Base-by-base conservation (phyloP, 2,329 filamentous ascomycete species). In the Botryotinia globosa region DNA sequence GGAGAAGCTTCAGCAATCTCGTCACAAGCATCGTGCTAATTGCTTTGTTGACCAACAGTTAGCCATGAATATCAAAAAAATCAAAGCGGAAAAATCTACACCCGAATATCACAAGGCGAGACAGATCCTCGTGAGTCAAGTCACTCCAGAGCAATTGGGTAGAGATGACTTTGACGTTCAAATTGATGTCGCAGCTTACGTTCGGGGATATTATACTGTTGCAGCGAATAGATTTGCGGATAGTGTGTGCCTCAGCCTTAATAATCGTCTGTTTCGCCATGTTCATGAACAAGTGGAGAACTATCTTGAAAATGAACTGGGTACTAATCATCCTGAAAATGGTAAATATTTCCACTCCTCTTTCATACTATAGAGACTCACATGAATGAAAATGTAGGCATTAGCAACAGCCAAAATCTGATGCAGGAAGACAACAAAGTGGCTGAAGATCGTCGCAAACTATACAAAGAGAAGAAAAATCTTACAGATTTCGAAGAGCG, bases 121-220 rank as follows among this genome's bases (percentile, higher is more conserved):
- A n/a, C n/a, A n/a, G n/a, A n/a, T n/a, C n/a, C n/a, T n/a, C n/a
- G n/a, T n/a, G n/a, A n/a, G n/a, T n/a, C n/a, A n/a, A n/a, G n/a
- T n/a, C n/a, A n/a, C n/a, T n/a, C n/a, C n/a, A n/a, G n/a, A n/a
- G n/a, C n/a, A n/a, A n/a, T n/a, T n/a, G n/a, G n/a, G n/a, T n/a
- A 79, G 83, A 0, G 91, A 94, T 76, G 0, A 1, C 0, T 48
- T 48, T 12, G 22, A 83, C 84, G 0, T 93, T 88, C 76, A 93
- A 78, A 80, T 94, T 0, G 83, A 86, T 14, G 87, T 91, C 0
- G 87, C 91, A 0, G 85, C 89, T 0, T 88, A 89, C 6, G 85
- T 92, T 62, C 84, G 90, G 0, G 90, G 87, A 0, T 94, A 94
- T 80, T 94, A 94, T 78, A 85, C 88, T 64, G 86, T 91, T 7